phyloP scores from a whole-genome alignment of 192 early-diverging fungal species.

The Backusella tarrabulga region DNA sequence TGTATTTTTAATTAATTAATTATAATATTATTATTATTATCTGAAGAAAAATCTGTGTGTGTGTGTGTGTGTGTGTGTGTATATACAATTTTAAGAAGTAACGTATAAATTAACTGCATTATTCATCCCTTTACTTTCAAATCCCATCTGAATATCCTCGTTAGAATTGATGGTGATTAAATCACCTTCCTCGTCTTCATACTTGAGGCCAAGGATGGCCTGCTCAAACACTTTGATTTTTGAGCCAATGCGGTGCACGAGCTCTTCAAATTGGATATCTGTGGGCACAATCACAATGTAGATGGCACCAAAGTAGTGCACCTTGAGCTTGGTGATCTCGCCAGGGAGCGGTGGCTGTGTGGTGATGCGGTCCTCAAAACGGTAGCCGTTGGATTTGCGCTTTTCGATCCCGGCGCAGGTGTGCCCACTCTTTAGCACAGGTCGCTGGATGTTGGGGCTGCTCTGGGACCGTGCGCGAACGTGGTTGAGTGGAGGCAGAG shows the following conservation, averaged over 20 bases:
- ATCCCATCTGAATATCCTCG: constrained; percentile 90
- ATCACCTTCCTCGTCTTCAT: constrained; percentile 95
- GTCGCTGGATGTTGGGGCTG: constrained; percentile 53
- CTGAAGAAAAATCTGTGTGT: not conserved
- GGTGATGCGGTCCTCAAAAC: not conserved
- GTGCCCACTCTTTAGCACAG: not conserved
- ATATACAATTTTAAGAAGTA: constrained; percentile 27
- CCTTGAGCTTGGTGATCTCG: constrained; percentile 74
- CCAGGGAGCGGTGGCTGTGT: not conserved
- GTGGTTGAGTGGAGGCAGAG: not conserved
- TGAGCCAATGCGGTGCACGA: constrained; percentile 78
- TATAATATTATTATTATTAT: not conserved
- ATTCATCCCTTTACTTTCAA: constrained; percentile 62
- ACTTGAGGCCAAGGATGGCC: constrained; percentile 73
- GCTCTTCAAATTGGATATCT: constrained; percentile 72
- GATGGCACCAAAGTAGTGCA: constrained; percentile 85
- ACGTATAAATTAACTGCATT: constrained; percentile 57
- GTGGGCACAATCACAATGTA: constrained; percentile 88
- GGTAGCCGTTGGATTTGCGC: not conserved
- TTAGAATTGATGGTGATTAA: constrained; percentile 81
- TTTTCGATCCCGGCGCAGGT: not conserved
- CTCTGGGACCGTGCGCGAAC: constrained; percentile 53
- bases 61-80: too few relatives aligned
- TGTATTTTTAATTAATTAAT: constrained; percentile 5
- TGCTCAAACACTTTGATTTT: constrained; percentile 74